These are phyloP conservation scores for Iris pallida DNA, from an alignment of 116 monocot genomes.

Conservation along the genomic window DNA sequence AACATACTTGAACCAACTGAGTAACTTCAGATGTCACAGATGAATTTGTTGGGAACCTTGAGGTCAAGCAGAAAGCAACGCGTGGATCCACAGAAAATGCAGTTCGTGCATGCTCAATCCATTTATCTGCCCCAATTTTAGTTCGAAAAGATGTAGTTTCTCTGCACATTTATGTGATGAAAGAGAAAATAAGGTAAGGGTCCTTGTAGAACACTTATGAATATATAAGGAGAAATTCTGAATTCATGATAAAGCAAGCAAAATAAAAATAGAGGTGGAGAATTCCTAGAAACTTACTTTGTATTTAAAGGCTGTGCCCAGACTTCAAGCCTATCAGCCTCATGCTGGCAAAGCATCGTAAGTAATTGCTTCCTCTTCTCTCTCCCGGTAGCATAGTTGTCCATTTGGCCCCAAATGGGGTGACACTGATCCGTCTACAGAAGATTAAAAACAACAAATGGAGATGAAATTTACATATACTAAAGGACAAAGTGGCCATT, in stretches of 20 bases:
- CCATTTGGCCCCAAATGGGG: constrained; percentile 91
- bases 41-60: constrained; percentile 80
- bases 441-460: constrained; percentile 4
- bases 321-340: constrained; percentile 95
- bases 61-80: constrained; percentile 59
- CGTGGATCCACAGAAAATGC: constrained; percentile 96
- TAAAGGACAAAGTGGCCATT: not conserved
- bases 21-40: constrained; percentile 66
- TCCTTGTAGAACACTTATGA: not conserved
- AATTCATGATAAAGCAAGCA: not conserved
- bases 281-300: constrained; percentile 42
- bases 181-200: constrained; percentile 9
- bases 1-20: constrained; percentile 73
- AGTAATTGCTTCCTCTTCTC: constrained; percentile 90
- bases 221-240: not conserved
- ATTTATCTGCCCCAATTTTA: constrained; percentile 87
- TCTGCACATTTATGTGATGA: constrained; percentile 28
- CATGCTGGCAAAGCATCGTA: constrained; percentile 90
- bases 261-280: constrained; percentile 1
- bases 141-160: constrained; percentile 56
- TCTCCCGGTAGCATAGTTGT: constrained; percentile 62
- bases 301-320: constrained; percentile 91
- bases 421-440: constrained; percentile 58
- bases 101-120: constrained; percentile 83
- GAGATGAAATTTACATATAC: not conserved